A percentile compares a stretch with the other conserved stretches of the same genome.
Conservation (phyloP, 345 rosid genomes). For the Turritis glabra region DNA sequence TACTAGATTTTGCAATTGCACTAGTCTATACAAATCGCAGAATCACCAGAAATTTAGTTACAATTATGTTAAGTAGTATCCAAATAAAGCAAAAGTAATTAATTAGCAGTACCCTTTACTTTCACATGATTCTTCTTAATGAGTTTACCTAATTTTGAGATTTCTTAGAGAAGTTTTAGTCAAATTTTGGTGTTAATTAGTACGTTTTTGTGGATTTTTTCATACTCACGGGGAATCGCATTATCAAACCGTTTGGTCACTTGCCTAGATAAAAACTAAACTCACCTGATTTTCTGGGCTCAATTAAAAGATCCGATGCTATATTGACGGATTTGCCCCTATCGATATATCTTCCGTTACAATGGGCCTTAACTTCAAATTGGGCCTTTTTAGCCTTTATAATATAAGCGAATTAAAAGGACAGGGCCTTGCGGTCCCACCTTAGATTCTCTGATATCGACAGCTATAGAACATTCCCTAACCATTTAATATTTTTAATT, state of each 20-base stretch:
- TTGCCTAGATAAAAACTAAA: slow-evolving; percentile 19
- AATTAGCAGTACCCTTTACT: neutral
- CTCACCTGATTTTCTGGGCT: slow-evolving; percentile 24
- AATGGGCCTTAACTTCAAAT: neutral
- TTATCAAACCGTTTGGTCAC: slow-evolving; percentile 9
- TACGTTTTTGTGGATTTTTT: neutral
- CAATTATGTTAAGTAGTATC: neutral
- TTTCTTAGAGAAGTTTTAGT: neutral
- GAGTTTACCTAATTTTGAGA: slow-evolving; percentile 4
- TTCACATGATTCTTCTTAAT: neutral
- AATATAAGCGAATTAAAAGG: neutral
- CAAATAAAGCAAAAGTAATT: slow-evolving; percentile 6
- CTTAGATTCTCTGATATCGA: no score
- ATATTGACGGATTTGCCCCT: slow-evolving; percentile 9
- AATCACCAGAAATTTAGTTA: slow-evolving; percentile 18
- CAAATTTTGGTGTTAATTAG: neutral
- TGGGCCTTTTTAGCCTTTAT: neutral
- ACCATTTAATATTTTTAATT: no score
- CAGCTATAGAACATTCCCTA: no score
- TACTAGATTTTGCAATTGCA: neutral
- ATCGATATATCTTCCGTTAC: neutral
- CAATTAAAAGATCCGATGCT: neutral
- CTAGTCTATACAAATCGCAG: neutral
- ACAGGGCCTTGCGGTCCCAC: neutral
- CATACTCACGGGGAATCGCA: neutral